Evolutionary conservation across 1,284 basidiomycete species (phyloP), one percentile per base, ranked within the genome.

Genomic region (Leccinum colubrinum): DNA sequence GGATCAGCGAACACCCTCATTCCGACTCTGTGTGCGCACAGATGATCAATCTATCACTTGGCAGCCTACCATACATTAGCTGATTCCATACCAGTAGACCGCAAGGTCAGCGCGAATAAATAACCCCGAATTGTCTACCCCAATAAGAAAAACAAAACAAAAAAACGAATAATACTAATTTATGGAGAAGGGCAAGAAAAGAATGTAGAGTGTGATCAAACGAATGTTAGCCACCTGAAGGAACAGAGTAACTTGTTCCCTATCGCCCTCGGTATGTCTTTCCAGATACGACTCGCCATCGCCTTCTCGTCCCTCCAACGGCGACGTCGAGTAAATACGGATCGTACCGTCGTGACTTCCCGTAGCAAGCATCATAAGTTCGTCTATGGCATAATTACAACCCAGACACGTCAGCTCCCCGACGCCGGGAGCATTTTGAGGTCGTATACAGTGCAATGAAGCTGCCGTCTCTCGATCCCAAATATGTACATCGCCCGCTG

Each of bases 401-500:
- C 87, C 88, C 53, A 43, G n/a, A 66, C 87, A 90, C 11, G 90
- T 91, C 59, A 92, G 71, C 67, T 91, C 87, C 87, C 87, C 87
- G 4, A 82, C 82, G 1, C 70, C 68, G 5, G 66, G 70, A 11
- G 53, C 8, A 7, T 61, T 72, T 57, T 86, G 84, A 37, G 85
- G 81, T 20, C 82, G 83, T 62, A 92, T 80, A 65, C 86, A 82
- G 63, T 89, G 88, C 4, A 92, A 76, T 2, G 88, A 74, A 20
- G 83, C 80, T 8, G 83, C 91, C 7, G 87, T 88, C 73, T 91
- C 87, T 61, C 86, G 83, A 69, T 93, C 90, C 91, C 91, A 93
- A n/a, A 93, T 89, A 68, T 91, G 87, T 33, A 93, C 86, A 68
- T 91, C 88, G 2, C 91, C 90, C 64, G 82, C 90, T 91, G 60